Evolutionary conservation across 192 early-diverging fungal genomes (phyloP).

Genomic region (Coemansia sp.): DNA sequence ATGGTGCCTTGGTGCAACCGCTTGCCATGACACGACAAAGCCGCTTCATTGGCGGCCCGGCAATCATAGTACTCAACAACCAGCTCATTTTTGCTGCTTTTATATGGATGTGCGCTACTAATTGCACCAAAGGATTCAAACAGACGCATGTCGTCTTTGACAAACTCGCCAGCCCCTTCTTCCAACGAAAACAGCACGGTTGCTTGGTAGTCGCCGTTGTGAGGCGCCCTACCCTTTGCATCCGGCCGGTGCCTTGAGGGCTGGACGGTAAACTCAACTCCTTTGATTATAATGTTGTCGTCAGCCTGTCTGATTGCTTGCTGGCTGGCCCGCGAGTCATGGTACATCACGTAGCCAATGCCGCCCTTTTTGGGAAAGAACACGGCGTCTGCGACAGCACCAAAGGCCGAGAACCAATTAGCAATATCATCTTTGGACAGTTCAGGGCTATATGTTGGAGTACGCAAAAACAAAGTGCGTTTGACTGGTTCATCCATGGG

Average conservation of each 20-base stretch:
- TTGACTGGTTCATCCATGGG: constrained; percentile 3
- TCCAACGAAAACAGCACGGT: constrained; percentile 24
- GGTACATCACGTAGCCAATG: constrained; percentile 41
- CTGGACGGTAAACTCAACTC: neutral
- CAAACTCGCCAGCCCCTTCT: constrained; percentile 2
- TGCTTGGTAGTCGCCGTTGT: constrained; percentile 14
- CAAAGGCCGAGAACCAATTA: constrained; percentile 18
- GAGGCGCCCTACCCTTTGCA: constrained; percentile 6
- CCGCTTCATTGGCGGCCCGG: constrained; percentile 17
- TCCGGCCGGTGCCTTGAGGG: constrained; percentile 24
- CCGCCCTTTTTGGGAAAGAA: constrained; percentile 4
- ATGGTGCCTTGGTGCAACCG: constrained; percentile 8
- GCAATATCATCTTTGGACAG: neutral
- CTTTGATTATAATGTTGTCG: constrained; percentile 8
- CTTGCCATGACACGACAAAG: constrained; percentile 3
- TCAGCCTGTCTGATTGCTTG: constrained; percentile 1
- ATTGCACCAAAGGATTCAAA: constrained; percentile 28
- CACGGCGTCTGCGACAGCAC: constrained; percentile 24
- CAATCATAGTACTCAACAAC: constrained; percentile 36
- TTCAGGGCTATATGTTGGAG: neutral
- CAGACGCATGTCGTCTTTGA: constrained; percentile 3
- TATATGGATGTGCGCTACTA: constrained; percentile 9
- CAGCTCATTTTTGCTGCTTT: constrained; percentile 13
- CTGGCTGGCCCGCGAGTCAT: constrained; percentile 21
- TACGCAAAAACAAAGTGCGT: constrained; percentile 35